Conservation (phyloP, 306 rosid genomes). For the Quercus alba region DNA sequence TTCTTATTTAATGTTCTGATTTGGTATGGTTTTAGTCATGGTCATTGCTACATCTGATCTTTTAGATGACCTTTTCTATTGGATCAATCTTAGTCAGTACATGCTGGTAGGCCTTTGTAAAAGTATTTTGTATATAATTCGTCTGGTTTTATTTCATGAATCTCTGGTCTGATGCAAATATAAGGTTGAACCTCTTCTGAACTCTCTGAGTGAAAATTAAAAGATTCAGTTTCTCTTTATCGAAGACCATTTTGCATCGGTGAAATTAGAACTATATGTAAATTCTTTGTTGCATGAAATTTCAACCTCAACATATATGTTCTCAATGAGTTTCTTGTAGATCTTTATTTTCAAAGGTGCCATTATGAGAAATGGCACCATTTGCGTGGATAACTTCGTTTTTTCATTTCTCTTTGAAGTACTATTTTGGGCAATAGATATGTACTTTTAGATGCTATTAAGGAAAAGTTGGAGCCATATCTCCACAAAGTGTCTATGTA, state of each 20-base stretch:
- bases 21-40: background rate
- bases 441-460: too few species aligned
- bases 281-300: background rate
- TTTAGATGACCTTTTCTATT: background rate
- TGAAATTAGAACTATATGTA: background rate
- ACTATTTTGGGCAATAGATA: too few species aligned
- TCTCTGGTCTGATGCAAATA: background rate
- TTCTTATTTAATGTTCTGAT: background rate
- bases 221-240: background rate
- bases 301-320: background rate
- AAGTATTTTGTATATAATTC: background rate
- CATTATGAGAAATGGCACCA: constrained; percentile 3
- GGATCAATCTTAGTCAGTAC: too few species aligned
- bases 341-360: background rate
- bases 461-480: too few species aligned
- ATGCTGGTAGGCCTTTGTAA: too few species aligned
- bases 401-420: too few species aligned
- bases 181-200: background rate
- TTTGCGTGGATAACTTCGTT: too few species aligned
- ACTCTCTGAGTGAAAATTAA: background rate
- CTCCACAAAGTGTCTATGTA: background rate
- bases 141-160: background rate
- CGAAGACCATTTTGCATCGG: background rate
- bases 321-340: background rate
- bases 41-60: background rate